Base-by-base conservation (phyloP, 1,139 yeast genomes). In the Blastobotrys indianensis region DNA sequence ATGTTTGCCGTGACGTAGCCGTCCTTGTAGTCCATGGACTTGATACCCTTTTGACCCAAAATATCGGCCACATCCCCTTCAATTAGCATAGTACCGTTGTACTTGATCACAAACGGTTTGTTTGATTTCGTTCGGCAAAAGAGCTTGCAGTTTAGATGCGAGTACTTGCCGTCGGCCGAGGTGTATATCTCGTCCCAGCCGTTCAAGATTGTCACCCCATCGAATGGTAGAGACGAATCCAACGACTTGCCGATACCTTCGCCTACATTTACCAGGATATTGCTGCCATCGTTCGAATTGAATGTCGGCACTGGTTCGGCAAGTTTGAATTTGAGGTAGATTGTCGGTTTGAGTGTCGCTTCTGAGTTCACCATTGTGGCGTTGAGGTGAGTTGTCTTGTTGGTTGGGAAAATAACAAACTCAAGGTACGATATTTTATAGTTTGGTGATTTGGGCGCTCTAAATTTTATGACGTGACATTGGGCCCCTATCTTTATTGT, bases 141-240 rank as follows among this genome's bases (percentile, higher is more conserved):
- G 16, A 46, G 39, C 20, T 32, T 41, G 13, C 49, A 43, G 33
- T 46, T 42, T 29, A 46, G 28, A n/a, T 39, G n/a, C 23, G 46
- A 12, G 25, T 39, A 39, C 8, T 16, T 15, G 12, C 47, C 47
- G n/a, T 43, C 47, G 1, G 35, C 31, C 6, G 37, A 15, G 16
- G 34, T 40, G 42, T 35, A 43, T 23, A 46, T 46, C 34, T 46
- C 33, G 40, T 46, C 49, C 20, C 41, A 39, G 37, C 49, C 49
- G n/a, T 32, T 36, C 12, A 5, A 17, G 32, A 46, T 25, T 3
- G 25, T 37, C 16, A 41, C 42, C 4, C 25, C 25, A 16, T 46
- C 42, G 28, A 46, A 37, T 10, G 49, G 49, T 34, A 37, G 40
- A 4, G 32, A 39, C 30, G 45, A 13, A 34, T 42, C 40, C n/a